These are phyloP conservation scores for Diphasiastrum complanatum DNA, from an alignment of 83 land plant genomes.

Conservation along the genomic window DNA sequence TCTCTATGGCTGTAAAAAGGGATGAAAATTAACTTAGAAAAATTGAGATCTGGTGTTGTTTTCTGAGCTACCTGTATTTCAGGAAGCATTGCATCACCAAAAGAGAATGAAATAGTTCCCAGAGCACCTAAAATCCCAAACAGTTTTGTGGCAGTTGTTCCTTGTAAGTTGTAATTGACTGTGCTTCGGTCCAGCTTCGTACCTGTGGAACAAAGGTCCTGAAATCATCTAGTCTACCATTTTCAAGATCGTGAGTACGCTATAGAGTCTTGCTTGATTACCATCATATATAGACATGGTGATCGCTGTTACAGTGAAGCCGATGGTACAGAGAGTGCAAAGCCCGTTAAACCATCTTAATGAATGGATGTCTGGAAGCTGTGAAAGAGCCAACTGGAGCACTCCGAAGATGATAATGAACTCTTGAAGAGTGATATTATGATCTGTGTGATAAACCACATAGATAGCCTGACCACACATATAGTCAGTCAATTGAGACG, in stretches of 20 bases:
- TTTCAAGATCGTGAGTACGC: too few relatives aligned
- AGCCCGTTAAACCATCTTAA: slow-evolving; percentile 50
- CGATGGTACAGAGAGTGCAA: slow-evolving; percentile 57
- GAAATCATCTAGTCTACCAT: too few relatives aligned
- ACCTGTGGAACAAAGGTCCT: too few relatives aligned
- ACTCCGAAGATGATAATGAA: slow-evolving; percentile 50
- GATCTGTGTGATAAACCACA: slow-evolving; percentile 22
- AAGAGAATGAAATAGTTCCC: slow-evolving; percentile 59
- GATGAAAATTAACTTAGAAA: too few relatives aligned
- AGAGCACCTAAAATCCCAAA: slow-evolving; percentile 47
- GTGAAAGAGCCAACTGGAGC: slow-evolving; percentile 48
- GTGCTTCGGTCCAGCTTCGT: slow-evolving; percentile 28
- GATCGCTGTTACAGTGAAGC: slow-evolving; percentile 46
- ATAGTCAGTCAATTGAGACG: too few relatives aligned
- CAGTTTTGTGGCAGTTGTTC: slow-evolving; percentile 28
- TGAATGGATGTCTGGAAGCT: slow-evolving; percentile 61
- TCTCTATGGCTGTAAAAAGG: too few relatives aligned
- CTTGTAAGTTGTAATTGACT: slow-evolving; percentile 37
- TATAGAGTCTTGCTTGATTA: slow-evolving; percentile 7
- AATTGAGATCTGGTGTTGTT: too few relatives aligned
- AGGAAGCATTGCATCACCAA: slow-evolving; percentile 73
- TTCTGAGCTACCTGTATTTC: slow-evolving; percentile 59
- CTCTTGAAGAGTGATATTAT: slow-evolving; percentile 39
- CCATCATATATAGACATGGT: slow-evolving; percentile 41
- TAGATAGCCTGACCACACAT: slow-evolving; percentile 58